Evolutionary conservation across 164 flowering plant species (phyloP), one percentile per base, ranked within the genome.

Genomic region (Vitis labrusca): DNA sequence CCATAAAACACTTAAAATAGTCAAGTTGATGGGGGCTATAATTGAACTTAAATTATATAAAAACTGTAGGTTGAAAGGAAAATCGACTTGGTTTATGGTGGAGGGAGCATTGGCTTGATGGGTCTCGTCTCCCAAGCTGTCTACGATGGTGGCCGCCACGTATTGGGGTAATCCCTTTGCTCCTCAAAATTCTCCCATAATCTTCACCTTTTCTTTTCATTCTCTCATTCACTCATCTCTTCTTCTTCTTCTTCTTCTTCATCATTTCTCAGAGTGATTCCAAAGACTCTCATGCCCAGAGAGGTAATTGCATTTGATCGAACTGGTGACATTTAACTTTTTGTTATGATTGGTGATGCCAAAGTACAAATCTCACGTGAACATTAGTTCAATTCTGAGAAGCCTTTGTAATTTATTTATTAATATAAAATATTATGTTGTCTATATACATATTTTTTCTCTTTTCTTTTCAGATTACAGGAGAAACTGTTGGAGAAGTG

Each of bases 81-180:
- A 63, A 89, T 90, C 61, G 91, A 88, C 82, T 81, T 90, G 82
- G 94, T 88, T 59, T 90, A 88, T 79, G 92, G 92, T 67, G 92
- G 92, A 61, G 91, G 92, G 8, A 90, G 92, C 79, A 74, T 87
- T 66, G 95, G 95, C 2, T 68, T 90, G 69, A 90, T 90, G 95
- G 95, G 93, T 55, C 86, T 84, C 10, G 82, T 90, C 60, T 94
- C 97, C 8, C 97, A 85, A 80, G 91, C 91, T 64, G 97, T 89
- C 65, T 85, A 77, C 61, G 83, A 87, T 59, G 98, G 98, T 65
- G 95, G 95, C 30, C 86, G 95, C 66, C 95, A 90, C 78, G 95
- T 88, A 51, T 77, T 88, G 49, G 93, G 95, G 93, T 90, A 73
- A 13, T 52, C 13, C 2, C 3, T 32, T 27, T 10, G 50, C 49